Base-by-base conservation (phyloP, 768 basidiomycete species). In the Neoboletus magnificus region DNA sequence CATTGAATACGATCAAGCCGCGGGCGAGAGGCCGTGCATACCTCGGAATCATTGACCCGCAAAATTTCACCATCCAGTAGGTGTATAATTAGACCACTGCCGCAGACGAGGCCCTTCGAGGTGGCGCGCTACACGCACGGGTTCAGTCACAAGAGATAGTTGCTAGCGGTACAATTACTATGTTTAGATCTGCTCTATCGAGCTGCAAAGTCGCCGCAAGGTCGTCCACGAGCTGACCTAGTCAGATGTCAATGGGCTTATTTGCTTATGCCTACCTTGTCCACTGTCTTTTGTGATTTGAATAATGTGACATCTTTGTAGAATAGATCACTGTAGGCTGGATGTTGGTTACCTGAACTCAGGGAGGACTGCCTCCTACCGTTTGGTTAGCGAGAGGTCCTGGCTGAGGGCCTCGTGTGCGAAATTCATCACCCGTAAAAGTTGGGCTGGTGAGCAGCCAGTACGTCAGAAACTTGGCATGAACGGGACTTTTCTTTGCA, bases 271-370 rank as follows among this genome's bases (percentile, higher is more conserved):
- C 76, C 48, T 59, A 91, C 94, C 57, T 77, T 77, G 70, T 98
- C 91, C 1, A 96, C 93, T 0, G 80, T 78, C n/a, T 74, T 71
- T 68, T 98, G 95, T 8, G 75, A 81, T 57, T 78, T 83, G 73
- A 96, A 98, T 6, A 97, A 73, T 0, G 69, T 59, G 2, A 93
- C 87, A 55, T 96, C 91, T 59, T 84, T 84, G 73, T 98, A 98
- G 71, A 82, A 98, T 16, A 96, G 80, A 69, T 96, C 93, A 15
- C 94, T 93, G 55, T 29, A 39, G n/a, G 18, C 23, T 25, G 41
- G 12, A 15, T 18, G 40, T 58, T 46, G 10, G 37, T 43, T 42
- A 60, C 37, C 44, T 52, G 61, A 56, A 55, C 51, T 50, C 53
- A 52, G 5, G 22, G 20, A 41, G 52, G 27, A 39, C 25, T 27